Conservation (phyloP, 2,329 filamentous ascomycete genomes). For the Albifimbria verrucaria region DNA sequence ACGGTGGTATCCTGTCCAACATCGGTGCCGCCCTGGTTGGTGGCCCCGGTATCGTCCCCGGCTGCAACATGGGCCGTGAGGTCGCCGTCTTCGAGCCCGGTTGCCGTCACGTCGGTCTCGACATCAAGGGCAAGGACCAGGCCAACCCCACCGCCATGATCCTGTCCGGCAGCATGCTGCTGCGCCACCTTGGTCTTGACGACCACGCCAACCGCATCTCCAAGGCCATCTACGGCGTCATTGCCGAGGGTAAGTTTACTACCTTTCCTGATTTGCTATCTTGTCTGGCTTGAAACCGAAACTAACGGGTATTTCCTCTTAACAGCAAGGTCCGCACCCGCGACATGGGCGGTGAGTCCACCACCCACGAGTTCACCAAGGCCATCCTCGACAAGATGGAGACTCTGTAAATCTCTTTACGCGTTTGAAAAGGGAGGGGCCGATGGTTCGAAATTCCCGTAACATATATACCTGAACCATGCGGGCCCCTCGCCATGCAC, state of each 20-base stretch:
- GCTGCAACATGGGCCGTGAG: constrained; percentile 99
- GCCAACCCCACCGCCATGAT: constrained; percentile 97
- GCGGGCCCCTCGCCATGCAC: background rate
- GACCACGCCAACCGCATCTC: constrained; percentile 98
- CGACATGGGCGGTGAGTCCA: constrained; percentile 90
- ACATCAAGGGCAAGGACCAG: constrained; percentile 99
- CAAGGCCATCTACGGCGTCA: constrained; percentile 74
- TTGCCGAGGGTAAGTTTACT: constrained; percentile 73
- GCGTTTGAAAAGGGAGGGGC: background rate
- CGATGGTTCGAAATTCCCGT: too few relatives aligned
- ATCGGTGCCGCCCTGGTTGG: constrained; percentile 96
- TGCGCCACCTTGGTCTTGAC: constrained; percentile 94
- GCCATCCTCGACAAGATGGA: constrained; percentile 97
- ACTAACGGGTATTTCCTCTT: constrained; percentile 35
- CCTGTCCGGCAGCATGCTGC: constrained; percentile 92
- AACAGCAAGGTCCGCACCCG: constrained; percentile 78
- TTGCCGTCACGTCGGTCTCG: constrained; percentile 97
- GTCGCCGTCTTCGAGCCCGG: constrained; percentile 98
- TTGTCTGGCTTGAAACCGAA: background rate
- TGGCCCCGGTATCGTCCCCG: constrained; percentile 93
- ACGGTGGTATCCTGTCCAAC: constrained; percentile 98
- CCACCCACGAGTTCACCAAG: constrained; percentile 91
- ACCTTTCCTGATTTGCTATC: background rate
- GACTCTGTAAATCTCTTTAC: constrained; percentile 48
- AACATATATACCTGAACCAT: background rate